phyloP scores from a whole-genome alignment of 495 filamentous ascomycete species.

The Lophium mytilinum region DNA sequence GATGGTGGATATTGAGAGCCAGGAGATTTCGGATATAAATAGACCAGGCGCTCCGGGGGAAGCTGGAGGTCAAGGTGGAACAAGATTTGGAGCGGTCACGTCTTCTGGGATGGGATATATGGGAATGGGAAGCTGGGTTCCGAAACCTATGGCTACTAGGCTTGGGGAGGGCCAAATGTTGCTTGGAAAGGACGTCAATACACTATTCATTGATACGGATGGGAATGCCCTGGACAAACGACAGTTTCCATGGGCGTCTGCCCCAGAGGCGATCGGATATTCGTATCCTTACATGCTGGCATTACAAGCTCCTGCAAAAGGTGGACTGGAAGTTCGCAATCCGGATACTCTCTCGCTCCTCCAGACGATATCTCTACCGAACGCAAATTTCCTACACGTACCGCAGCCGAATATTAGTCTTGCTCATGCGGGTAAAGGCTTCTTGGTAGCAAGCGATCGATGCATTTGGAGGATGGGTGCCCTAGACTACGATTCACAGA shows the following conservation, averaged over 20 bases:
- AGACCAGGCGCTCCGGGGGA: slow-evolving; percentile 70
- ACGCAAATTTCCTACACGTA: slow-evolving; percentile 79
- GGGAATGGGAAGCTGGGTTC: slow-evolving; percentile 81
- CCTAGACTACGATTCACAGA: slow-evolving; percentile 85
- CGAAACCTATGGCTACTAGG: slow-evolving; percentile 78
- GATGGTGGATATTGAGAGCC: slow-evolving; percentile 72
- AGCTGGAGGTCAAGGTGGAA: slow-evolving; percentile 51
- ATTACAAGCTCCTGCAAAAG: slow-evolving; percentile 74
- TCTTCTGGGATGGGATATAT: slow-evolving; percentile 88
- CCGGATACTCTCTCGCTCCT: slow-evolving; percentile 82
- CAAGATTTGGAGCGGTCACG: slow-evolving; percentile 58
- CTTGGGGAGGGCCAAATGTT: slow-evolving; percentile 76
- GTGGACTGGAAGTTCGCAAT: slow-evolving; percentile 82
- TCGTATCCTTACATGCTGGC: slow-evolving; percentile 92
- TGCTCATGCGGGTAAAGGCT: slow-evolving; percentile 89
- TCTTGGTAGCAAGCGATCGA: slow-evolving; percentile 80
- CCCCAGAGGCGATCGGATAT: slow-evolving; percentile 85
- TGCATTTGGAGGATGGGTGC: slow-evolving; percentile 93
- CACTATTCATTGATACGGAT: slow-evolving; percentile 76
- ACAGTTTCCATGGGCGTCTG: slow-evolving; percentile 83
- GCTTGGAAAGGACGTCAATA: slow-evolving; percentile 92
- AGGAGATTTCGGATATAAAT: slow-evolving; percentile 63
- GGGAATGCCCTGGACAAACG: slow-evolving; percentile 75
- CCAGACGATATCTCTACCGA: slow-evolving; percentile 73
- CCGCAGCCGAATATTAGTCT: slow-evolving; percentile 87